Evolutionary conservation across 2,329 filamentous ascomycete species (phyloP), one percentile per base, ranked within the genome.

Genomic region (Fusarium globosum): DNA sequence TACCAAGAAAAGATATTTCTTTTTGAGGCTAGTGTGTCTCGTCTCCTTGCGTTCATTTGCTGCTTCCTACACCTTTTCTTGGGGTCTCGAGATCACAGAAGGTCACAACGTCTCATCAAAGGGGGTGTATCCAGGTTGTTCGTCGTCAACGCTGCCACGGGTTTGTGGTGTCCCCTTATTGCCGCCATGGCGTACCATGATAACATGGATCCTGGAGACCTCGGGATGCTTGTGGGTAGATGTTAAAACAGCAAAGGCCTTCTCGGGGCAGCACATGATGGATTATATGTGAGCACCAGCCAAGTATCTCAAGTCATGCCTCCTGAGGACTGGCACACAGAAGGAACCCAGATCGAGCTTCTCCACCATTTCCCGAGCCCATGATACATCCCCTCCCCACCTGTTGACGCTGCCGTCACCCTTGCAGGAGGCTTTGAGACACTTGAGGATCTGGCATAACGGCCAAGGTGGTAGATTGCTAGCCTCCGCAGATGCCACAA

Each of bases 391-490:
- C 65, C 65, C 67, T 55, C 71, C 66, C 73, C 66, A 71, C 71
- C 68, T 60, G 73, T 77, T 69, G 68, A 67, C 53, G 66, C 73
- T 74, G 61, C 73, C 75, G 51, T 74, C 76, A 78, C 76, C 76
- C 76, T 77, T 78, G 77, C 77, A 77, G 68, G 41, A 48, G 59
- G 57, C 58, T 77, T 68, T 78, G 76, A 78, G 75, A 78, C 77
- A 77, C 52, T 72, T 65, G 71, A 71, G 72, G 76, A 77, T 77
- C 75, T 78, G 77, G 76, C 76, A 78, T 77, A 78, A 78, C 77
- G 75, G 77, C 74, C 72, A 68, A 74, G 65, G 73, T 68, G 71
- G 66, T 58, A 61, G 65, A 68, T 63, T 57, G 49, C 63, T 72
- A 58, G 69, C 53, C 68, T 73, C 73, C 72, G 63, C 64, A 68